A percentile compares a stretch with the other conserved stretches of the same genome.
Conservation (phyloP, 1,139 yeast genomes). For the Lodderomyces jiufengensis region DNA sequence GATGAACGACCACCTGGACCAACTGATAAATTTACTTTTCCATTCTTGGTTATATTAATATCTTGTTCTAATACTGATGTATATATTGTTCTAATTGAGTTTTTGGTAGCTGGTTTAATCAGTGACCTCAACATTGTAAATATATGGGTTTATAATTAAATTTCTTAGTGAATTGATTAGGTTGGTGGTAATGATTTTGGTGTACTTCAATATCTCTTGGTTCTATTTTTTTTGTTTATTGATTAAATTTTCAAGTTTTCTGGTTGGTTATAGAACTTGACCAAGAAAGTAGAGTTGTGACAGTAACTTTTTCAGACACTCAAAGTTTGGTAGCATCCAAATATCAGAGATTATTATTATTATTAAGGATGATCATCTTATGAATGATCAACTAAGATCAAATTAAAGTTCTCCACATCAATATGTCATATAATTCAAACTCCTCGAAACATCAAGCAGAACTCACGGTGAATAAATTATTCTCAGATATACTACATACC, state of each 20-base stretch:
- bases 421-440: slow-evolving; percentile 31
- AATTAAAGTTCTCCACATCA: too few species aligned
- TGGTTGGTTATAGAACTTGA: slow-evolving; percentile 23
- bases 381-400: too few species aligned
- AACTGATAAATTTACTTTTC: slow-evolving; percentile 64
- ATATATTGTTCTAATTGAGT: slow-evolving; percentile 33
- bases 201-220: neutral
- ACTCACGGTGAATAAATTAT: slow-evolving; percentile 39
- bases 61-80: slow-evolving; percentile 51
- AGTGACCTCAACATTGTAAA: slow-evolving; percentile 5
- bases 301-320: neutral
- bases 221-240: slow-evolving; percentile 4
- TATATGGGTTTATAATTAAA: neutral
- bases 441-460: slow-evolving; percentile 33
- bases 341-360: too few species aligned
- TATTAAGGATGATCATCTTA: too few species aligned
- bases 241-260: slow-evolving; percentile 12
- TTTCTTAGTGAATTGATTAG: neutral
- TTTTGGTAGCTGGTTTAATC: slow-evolving; percentile 1
- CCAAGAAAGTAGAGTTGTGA: too few species aligned
- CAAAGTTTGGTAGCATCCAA: neutral
- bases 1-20: slow-evolving; percentile 87
- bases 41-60: slow-evolving; percentile 70
- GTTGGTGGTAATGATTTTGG: neutral
- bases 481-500: slow-evolving; percentile 41